Conservation (phyloP, 148 eudicot species). For the Vaccinium myrtillus region DNA sequence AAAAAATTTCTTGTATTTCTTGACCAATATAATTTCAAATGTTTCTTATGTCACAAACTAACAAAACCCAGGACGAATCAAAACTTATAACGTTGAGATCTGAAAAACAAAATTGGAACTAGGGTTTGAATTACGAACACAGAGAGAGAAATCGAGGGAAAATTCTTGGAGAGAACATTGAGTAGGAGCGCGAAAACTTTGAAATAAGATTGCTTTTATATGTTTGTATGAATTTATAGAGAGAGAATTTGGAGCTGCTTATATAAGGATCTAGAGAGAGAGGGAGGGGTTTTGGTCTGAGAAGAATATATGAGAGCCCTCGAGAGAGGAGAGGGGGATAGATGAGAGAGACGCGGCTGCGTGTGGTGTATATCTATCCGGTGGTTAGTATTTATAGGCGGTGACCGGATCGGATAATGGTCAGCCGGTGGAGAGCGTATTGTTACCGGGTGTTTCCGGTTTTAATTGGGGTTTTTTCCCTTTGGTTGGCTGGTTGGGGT, state of each 20-base stretch:
- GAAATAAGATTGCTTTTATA: conserved; percentile 10
- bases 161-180: neutral
- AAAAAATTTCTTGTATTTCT: neutral
- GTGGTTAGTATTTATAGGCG: neutral
- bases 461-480: too few relatives aligned
- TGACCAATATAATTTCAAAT: neutral
- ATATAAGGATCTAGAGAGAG: neutral
- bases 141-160: neutral
- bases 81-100: neutral
- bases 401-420: conserved; percentile 5
- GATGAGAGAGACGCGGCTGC: neutral
- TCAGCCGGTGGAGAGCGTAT: neutral
- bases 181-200: conserved; percentile 11
- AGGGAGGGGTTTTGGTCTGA: neutral
- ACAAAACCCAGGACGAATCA: neutral
- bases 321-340: neutral
- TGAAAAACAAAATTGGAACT: neutral
- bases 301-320: neutral
- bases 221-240: neutral
- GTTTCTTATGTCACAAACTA: neutral
- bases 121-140: neutral
- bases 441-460: conserved; percentile 18
- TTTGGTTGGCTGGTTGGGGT: neutral
- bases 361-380: conserved; percentile 3
- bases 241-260: neutral